phyloP scores from a whole-genome alignment of 2,329 filamentous ascomycete species.

The Pestalotiopsis fici region DNA sequence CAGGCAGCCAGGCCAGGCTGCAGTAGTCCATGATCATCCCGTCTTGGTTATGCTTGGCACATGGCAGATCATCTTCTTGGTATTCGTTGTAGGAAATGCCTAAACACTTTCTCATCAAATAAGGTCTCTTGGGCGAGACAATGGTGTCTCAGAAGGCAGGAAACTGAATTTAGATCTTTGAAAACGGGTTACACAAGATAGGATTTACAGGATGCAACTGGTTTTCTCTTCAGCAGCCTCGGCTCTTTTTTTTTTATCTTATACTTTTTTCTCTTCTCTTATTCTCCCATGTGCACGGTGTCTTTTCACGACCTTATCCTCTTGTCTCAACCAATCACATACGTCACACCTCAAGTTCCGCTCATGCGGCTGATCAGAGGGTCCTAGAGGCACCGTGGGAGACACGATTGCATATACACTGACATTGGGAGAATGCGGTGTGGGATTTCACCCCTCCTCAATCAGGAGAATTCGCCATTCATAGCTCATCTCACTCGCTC shows the following conservation, averaged over 20 bases:
- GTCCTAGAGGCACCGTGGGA: not conserved
- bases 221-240: not conserved
- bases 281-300: not conserved
- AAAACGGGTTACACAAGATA: not conserved
- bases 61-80: conserved; percentile 1
- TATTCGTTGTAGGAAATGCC: not conserved
- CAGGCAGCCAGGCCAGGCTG: not conserved
- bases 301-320: not conserved
- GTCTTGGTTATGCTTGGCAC: conserved; percentile 6
- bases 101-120: not conserved
- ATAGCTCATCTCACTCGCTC: not conserved
- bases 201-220: not conserved
- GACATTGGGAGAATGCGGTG: not conserved
- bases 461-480: not conserved
- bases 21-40: conserved; percentile 2
- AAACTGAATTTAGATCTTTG: not conserved
- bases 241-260: not conserved
- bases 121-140: not conserved
- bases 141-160: not conserved
- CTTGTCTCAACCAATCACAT: not conserved
- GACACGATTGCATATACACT: not conserved
- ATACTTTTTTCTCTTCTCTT: too few relatives aligned
- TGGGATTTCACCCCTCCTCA: not conserved
- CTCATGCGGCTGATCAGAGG: not conserved
- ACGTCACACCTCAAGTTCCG: not conserved